Base-by-base conservation (phyloP, 371 early-diverging fungal species). In the Umbelopsis sp. region DNA sequence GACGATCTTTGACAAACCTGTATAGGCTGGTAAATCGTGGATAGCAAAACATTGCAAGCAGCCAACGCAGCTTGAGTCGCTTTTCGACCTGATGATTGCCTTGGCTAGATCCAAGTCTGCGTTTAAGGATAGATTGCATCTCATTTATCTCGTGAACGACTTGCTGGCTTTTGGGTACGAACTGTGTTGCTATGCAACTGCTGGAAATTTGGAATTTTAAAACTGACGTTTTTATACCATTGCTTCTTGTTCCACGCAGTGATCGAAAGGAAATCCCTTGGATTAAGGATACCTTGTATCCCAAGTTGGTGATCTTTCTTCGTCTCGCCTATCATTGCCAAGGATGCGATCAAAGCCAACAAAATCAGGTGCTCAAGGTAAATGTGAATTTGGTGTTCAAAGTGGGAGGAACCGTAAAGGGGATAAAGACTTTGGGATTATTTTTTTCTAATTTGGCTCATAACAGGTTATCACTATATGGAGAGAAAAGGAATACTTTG, bases 1-100 rank as follows among this genome's bases (percentile, higher is more conserved):
- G 20, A 50, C 18, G n/a, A n/a, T 51, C 22, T 41, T 46, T n/a
- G 63, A 64, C 37, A 66, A 45, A 24, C 51, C 32, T 41, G 41
- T 68, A n/a, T 75, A 87, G 89, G 74, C 80, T 22, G 89, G 87
- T 22, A 88, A 86, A 68, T 79, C 74, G 32, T 88, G 89, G 89
- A 76, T 86, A n/a, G 79, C 83, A 65, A 78, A 84, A 10, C 71
- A 85, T 46, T 87, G 87, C 51, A 78, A 75, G 14, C 69, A 72
- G 38, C 76, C 82, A 16, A 67, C 63, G 24, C 86, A 87, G 18
- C 72, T 77, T 20, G 76, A 72, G 41, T 72, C 71, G 3, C 46
- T 87, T 4, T 41, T 79, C 24, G 79, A 86, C 41, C 80, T 81
- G 64, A 57, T 87, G 24, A 72, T 82, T 29, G 72, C 86, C 2